A percentile compares a stretch with the other conserved stretches of the same genome.
Evolutionary conservation across 1,284 basidiomycete genomes (phyloP).

Genomic region (Pisolithus thermaeus): DNA sequence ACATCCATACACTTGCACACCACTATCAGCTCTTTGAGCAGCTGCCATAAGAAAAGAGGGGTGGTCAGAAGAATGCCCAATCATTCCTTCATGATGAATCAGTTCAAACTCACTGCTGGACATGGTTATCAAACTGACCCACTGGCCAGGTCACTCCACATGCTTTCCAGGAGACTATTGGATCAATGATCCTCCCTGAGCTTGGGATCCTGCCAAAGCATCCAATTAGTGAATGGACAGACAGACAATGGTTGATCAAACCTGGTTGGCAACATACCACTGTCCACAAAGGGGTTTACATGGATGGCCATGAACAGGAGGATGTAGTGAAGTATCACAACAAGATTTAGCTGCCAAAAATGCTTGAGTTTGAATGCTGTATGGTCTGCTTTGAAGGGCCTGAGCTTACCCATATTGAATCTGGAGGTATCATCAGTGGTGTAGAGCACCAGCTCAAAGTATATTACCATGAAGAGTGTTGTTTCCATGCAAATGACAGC

Average conservation of each 20-base stretch:
- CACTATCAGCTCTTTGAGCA: conserved; percentile 31
- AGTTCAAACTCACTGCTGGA: conserved; percentile 13
- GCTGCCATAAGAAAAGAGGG: conserved; percentile 28
- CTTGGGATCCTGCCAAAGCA: conserved; percentile 19
- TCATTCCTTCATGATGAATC: conserved; percentile 25
- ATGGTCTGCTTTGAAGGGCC: conserved; percentile 25
- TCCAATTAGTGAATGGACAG: conserved; percentile 21
- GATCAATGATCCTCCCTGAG: conserved; percentile 24
- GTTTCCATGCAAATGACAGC: conserved; percentile 27
- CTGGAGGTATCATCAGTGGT: conserved; percentile 12
- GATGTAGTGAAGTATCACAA: conserved; percentile 32
- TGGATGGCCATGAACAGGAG: conserved; percentile 33
- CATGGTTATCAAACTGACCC: conserved; percentile 20
- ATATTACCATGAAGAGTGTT: conserved; percentile 32
- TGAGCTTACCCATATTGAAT: conserved; percentile 12
- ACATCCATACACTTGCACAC: background rate
- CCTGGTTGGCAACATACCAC: conserved; percentile 21
- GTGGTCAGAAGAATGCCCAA: conserved; percentile 16
- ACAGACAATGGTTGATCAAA: conserved; percentile 27
- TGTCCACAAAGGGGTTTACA: conserved; percentile 30
- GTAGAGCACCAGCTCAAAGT: conserved; percentile 24
- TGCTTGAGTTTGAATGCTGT: conserved; percentile 19
- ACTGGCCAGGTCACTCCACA: conserved; percentile 27
- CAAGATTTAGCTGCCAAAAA: conserved; percentile 27
- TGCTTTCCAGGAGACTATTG: conserved; percentile 21